These are phyloP conservation scores for Lasiodiplodia hormozganensis DNA, from an alignment of 2,329 filamentous ascomycete genomes.

Conservation along the genomic window DNA sequence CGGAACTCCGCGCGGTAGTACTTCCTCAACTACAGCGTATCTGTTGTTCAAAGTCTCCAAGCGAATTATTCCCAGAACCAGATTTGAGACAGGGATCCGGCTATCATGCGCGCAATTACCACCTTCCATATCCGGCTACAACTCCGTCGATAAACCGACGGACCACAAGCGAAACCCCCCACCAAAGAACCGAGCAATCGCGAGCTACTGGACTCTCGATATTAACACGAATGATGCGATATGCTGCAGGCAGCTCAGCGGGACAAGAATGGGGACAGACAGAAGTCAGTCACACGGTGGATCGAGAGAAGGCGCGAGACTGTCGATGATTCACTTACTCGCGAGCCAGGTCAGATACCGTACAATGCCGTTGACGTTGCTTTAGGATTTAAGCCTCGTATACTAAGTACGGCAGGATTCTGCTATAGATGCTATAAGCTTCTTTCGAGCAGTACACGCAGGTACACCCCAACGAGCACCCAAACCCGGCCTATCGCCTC, in stretches of 20 bases:
- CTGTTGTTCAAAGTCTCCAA: neutral
- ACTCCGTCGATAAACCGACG: slow-evolving; percentile 5
- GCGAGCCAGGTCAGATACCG: neutral
- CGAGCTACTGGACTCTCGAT: neutral
- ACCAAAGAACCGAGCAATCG: neutral
- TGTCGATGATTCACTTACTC: neutral
- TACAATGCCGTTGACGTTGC: neutral
- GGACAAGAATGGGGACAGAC: neutral
- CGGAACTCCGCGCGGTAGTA: too few species aligned
- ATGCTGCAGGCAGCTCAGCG: neutral
- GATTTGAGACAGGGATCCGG: neutral
- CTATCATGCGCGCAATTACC: slow-evolving; percentile 17
- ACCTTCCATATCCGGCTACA: slow-evolving; percentile 4
- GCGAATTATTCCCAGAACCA: neutral
- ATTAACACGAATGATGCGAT: neutral
- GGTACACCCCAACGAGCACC: neutral
- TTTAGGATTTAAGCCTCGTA: neutral
- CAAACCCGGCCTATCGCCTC: neutral
- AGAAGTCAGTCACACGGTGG: neutral
- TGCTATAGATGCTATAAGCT: slow-evolving; percentile 14
- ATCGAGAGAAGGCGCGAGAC: too few species aligned
- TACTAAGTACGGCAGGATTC: neutral
- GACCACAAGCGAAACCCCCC: neutral
- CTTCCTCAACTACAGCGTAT: neutral
- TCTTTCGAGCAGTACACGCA: neutral